A percentile compares a stretch with the other conserved stretches of the same genome.
phyloP scores from a whole-genome alignment of 495 filamentous ascomycete genomes.

The Xylaria nigripes region DNA sequence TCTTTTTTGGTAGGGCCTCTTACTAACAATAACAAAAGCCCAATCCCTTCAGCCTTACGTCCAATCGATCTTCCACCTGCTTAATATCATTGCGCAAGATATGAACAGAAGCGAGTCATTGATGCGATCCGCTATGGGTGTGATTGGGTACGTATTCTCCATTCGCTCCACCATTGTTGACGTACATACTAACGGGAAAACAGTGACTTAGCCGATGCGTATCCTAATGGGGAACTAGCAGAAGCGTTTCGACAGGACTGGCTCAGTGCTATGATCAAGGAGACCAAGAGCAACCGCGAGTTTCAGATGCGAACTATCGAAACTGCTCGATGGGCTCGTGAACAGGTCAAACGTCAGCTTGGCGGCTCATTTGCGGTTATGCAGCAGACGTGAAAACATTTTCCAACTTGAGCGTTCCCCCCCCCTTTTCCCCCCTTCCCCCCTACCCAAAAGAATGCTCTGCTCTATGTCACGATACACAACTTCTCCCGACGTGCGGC shows the following conservation, averaged over 20 bases:
- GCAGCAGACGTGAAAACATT: slow-evolving; percentile 35
- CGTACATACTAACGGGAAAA: slow-evolving; percentile 29
- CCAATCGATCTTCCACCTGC: slow-evolving; percentile 78
- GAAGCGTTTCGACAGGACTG: slow-evolving; percentile 83
- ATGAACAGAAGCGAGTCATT: slow-evolving; percentile 81
- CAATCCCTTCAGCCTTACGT: slow-evolving; percentile 66
- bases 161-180: background rate
- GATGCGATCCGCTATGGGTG: slow-evolving; percentile 88
- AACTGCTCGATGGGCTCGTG: slow-evolving; percentile 92
- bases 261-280: slow-evolving; percentile 78
- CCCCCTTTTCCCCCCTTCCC: slow-evolving; percentile 3
- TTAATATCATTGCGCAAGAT: slow-evolving; percentile 74
- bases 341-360: slow-evolving; percentile 91
- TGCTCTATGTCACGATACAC: slow-evolving; percentile 18
- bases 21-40: slow-evolving; percentile 40
- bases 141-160: slow-evolving; percentile 66
- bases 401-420: background rate
- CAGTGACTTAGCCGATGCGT: slow-evolving; percentile 90
- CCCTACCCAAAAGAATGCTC: slow-evolving; percentile 9
- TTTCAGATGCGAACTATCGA: slow-evolving; percentile 77
- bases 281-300: slow-evolving; percentile 76
- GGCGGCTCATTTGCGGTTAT: slow-evolving; percentile 42
- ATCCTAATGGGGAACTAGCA: slow-evolving; percentile 79
- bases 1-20: background rate
- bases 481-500: slow-evolving; percentile 24